phyloP scores from a whole-genome alignment of 208 protist species.

The Crithidia brevicula region DNA sequence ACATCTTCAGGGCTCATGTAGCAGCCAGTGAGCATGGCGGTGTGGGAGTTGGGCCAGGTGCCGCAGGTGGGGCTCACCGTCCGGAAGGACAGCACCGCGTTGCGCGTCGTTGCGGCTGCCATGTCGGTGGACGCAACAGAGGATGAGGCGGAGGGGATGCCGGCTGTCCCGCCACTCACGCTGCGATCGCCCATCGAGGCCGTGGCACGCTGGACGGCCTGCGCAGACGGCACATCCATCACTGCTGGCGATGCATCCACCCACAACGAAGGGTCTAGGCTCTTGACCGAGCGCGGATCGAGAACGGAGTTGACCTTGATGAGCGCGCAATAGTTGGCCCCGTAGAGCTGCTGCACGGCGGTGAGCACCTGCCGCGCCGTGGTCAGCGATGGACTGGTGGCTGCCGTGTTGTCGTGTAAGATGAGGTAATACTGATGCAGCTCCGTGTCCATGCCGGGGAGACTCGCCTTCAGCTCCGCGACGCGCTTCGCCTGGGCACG shows the following conservation, averaged over 20 bases:
- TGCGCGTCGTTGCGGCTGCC: constrained; percentile 8
- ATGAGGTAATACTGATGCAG: constrained; percentile 74
- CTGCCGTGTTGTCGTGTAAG: constrained; percentile 70
- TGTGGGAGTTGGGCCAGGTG: constrained; percentile 47
- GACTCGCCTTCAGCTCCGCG: constrained; percentile 39
- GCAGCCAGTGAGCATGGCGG: constrained; percentile 71
- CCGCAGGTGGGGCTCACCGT: constrained; percentile 46
- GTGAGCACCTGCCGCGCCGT: constrained; percentile 46
- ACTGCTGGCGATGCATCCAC: constrained; percentile 68
- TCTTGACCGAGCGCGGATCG: constrained; percentile 51
- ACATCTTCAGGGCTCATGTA: constrained; percentile 76
- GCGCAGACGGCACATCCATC: constrained; percentile 67
- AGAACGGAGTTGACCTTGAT: constrained; percentile 72
- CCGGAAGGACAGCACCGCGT: constrained; percentile 34
- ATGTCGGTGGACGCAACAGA: constrained; percentile 6
- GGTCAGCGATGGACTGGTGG: constrained; percentile 34
- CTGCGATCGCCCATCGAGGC: constrained; percentile 13
- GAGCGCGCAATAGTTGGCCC: constrained; percentile 56
- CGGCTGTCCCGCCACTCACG: neutral
- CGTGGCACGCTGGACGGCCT: constrained; percentile 26
- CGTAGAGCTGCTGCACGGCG: constrained; percentile 57
- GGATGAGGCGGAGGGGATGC: constrained; percentile 2
- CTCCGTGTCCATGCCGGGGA: constrained; percentile 75
- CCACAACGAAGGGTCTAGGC: constrained; percentile 67
- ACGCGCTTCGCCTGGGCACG: constrained; percentile 42